Evolutionary conservation across 441 rosid genomes (phyloP), one percentile per base, ranked within the genome.

Genomic region (Pelargonium fulgidum): DNA sequence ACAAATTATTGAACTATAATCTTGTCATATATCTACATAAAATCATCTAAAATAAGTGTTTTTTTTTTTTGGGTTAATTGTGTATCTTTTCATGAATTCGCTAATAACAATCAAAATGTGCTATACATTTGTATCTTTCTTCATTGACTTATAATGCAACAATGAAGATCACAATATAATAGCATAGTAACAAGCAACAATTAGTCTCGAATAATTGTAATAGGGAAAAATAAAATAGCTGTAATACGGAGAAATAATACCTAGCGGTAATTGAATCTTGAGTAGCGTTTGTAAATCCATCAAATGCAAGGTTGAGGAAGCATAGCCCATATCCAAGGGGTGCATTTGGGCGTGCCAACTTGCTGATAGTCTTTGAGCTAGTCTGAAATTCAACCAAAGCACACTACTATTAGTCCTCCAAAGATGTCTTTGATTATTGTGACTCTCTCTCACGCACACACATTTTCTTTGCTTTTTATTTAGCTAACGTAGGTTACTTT

Each of bases 241-340:
- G 39, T 33, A 33, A 4, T 33, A 33, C 6, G 39, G 39, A 33
- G 4, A 3, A 33, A 33, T 24, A 9, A 71, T 81, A 88, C 98
- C 96, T 85, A 3, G 86, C 81, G 39, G 81, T 83, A 58, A 90
- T 84, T 44, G 97, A 92, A 79, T 92, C 99, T 72, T 93, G 99
- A 11, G 96, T 93, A n/a, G 97, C 95, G 54, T 93, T 93, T 68
- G 97, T 93, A 77, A 93, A 93, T 70, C 97, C 97, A 71, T 93
- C 99, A 77, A 93, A 93, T 65, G 89, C 89, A 68, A 93, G 96
- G 82, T 93, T 93, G 72, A 91, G 70, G 80, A 86, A 93, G 77
- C 99, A 93, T 42, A 93, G 91, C 36, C 88, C 83, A 48, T 93
- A 93, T 29, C 99, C 99, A 17, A 91, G 85, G 24, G 99, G 99